Percentiles rank a stretch among this genome's conserved stretches.
phyloP scores from a whole-genome alignment of 1,284 basidiomycete genomes.

The Tremellales sp. region DNA sequence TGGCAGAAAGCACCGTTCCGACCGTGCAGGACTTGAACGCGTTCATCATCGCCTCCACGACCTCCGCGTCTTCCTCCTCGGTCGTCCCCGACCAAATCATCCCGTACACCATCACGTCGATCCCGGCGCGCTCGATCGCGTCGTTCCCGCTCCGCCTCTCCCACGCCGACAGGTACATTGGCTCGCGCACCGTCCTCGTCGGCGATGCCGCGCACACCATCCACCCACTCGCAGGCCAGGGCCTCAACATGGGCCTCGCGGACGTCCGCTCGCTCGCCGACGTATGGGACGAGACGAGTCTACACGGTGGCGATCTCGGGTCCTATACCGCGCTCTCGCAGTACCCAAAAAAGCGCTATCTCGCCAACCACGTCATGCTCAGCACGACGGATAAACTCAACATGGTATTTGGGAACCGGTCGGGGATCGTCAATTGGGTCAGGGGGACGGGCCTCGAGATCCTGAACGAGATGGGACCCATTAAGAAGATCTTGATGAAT shows the following conservation, averaged over 20 bases:
- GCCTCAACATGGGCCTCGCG: conserved; percentile 85
- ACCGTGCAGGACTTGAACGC: conserved; percentile 19
- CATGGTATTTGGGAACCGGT: conserved; percentile 69
- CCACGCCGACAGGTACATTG: conserved; percentile 84
- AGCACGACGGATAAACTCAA: conserved; percentile 81
- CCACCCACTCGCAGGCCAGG: conserved; percentile 97
- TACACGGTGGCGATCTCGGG: conserved; percentile 75
- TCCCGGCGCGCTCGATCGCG: conserved; percentile 75
- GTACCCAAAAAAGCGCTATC: conserved; percentile 75
- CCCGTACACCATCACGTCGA: conserved; percentile 69
- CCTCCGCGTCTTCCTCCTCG: conserved; percentile 50
- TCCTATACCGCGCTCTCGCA: conserved; percentile 68
- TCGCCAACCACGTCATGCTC: conserved; percentile 80
- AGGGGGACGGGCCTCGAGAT: conserved; percentile 84
- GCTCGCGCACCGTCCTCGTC: conserved; percentile 75
- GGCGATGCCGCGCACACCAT: conserved; percentile 96
- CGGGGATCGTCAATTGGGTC: conserved; percentile 72
- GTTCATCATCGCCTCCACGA: conserved; percentile 41
- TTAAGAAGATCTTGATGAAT: conserved; percentile 80
- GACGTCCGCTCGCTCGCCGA: conserved; percentile 71
- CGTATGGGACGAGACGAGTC: conserved; percentile 59
- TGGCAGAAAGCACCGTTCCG: conserved; percentile 21
- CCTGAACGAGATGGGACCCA: conserved; percentile 74
- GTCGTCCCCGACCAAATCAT: too few species aligned
- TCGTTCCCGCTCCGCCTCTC: conserved; percentile 86